Base-by-base conservation (phyloP, 2,329 filamentous ascomycete genomes). In the Scedosporium dehoogii region DNA sequence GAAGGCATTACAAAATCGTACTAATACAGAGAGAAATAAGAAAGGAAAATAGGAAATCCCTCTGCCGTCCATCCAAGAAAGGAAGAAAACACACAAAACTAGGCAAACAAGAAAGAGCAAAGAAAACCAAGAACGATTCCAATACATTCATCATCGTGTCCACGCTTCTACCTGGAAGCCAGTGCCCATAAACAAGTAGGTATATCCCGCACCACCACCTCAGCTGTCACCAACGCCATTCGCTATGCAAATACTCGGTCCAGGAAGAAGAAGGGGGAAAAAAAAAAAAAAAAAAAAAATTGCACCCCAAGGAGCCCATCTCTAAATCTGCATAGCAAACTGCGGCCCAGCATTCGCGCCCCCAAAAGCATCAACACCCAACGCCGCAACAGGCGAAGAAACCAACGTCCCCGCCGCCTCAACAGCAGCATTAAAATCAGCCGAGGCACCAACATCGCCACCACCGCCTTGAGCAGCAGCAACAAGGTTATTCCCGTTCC, bases 401-500 rank as follows among this genome's bases (percentile, higher is more conserved):
- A 58, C 61, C 6, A 62, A 42, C 6, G 61, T 51, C 38, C 61
- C 61, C 41, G 53, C 33, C 7, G 56, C 48, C 60, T 41, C 46
- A 27, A 61, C 60, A 23, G 27, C 27, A 4, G 29, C 48, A 16
- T n/a, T 18, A 18, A 61, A 33, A 5, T 61, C 59, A 25, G 48
- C 59, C 27, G 23, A 12, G 12, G 29, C 27, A 16, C 14, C 48
- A 7, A 25, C 16, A 21, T 25, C 60, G 14, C 7, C 60, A 38
- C n/a, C 48, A 38, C n/a, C 48, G 46, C 27, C 48, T 25, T 29
- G 23, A 9, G 2, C 33, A 3, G 56, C 56, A 9, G 2, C 33
- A 3, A 42, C 56, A 6, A 6, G 66, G 59, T 68, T 70, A 59
- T 74, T 73, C 18, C 68, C 64, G 33, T 60, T 63, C 59, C 76